These are phyloP conservation scores for Lasiodiplodia theobromae DNA, from an alignment of 2,329 filamentous ascomycete genomes.

Conservation along the genomic window DNA sequence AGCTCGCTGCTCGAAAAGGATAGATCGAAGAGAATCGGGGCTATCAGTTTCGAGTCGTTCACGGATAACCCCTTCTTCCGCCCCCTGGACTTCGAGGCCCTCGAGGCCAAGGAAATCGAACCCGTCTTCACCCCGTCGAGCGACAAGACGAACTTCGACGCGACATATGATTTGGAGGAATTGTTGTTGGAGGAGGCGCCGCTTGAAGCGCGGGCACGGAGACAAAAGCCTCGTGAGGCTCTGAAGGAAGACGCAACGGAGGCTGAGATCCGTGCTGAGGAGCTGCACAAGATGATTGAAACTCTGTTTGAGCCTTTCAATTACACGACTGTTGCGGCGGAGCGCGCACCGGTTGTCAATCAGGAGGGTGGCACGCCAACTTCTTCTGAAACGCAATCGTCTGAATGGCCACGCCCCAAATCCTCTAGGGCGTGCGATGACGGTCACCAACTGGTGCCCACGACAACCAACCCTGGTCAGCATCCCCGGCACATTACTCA, in stretches of 20 bases:
- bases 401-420: constrained; percentile 42
- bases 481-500: constrained; percentile 11
- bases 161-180: constrained; percentile 96
- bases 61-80: constrained; percentile 89
- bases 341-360: constrained; percentile 58
- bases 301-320: constrained; percentile 94
- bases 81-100: constrained; percentile 79
- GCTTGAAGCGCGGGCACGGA: constrained; percentile 86
- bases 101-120: constrained; percentile 87
- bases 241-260: constrained; percentile 93
- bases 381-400: constrained; percentile 39
- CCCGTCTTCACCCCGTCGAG: constrained; percentile 93
- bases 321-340: constrained; percentile 83
- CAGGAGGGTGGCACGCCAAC: constrained; percentile 44
- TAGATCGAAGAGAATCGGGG: constrained; percentile 81
- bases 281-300: constrained; percentile 93
- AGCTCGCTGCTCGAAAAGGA: constrained; percentile 82
- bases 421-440: constrained; percentile 41
- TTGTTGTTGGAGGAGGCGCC: constrained; percentile 92
- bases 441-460: constrained; percentile 46
- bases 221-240: constrained; percentile 91
- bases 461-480: constrained; percentile 39
- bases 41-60: constrained; percentile 81
- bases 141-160: constrained; percentile 99
- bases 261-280: constrained; percentile 92